Base-by-base conservation (phyloP, 176 grass and related monocot genomes). In the Hordeum marinum region DNA sequence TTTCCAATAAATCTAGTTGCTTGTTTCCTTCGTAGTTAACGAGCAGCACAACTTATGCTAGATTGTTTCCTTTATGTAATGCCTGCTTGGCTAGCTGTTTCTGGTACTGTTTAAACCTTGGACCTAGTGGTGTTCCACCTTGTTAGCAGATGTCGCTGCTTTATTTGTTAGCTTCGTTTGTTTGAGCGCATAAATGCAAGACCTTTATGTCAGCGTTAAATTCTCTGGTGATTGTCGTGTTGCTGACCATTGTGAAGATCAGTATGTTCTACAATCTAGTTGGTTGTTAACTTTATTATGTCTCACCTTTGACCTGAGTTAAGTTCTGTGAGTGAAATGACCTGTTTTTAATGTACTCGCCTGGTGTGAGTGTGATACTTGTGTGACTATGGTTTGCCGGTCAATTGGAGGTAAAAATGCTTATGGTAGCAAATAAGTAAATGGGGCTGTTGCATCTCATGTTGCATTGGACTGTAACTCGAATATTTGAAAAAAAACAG, bases 31-130 rank as follows among this genome's bases (percentile, higher is more conserved):
- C 3, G 8, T 59, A 31, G 37, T 27, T n/a, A 35, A 54, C 20
- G 65, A 76, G 29, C 39, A 55, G 45, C 0, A 1, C 63, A 37
- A 35, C 41, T 37, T 72, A 41, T 79, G 79, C 43, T 70, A 89
- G 63, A 63, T 65, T 72, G 36, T 65, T 82, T 15, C 39, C 31
- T 64, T 3, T 60, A 68, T 90, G 75, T 74, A 67, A 67, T 79
- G 29, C 24, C 36, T 27, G 3, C 8, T 37, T 35, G 64, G 54
- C 32, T 79, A 65, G 63, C 14, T 78, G 26, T 61, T 78, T 40
- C 13, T 78, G 34, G 1, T 66, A 74, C 37, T 75, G 61, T 74
- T 46, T 66, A 27, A 61, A 67, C 82, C 39, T 18, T 64, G 39
- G 52, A 52, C 26, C 57, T 17, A 12, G 21, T 70, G 27, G 31